Percentiles rank a stretch among this genome's conserved stretches.
Conservation (phyloP, 306 rosid species). For the Ochetophila trinervis region DNA sequence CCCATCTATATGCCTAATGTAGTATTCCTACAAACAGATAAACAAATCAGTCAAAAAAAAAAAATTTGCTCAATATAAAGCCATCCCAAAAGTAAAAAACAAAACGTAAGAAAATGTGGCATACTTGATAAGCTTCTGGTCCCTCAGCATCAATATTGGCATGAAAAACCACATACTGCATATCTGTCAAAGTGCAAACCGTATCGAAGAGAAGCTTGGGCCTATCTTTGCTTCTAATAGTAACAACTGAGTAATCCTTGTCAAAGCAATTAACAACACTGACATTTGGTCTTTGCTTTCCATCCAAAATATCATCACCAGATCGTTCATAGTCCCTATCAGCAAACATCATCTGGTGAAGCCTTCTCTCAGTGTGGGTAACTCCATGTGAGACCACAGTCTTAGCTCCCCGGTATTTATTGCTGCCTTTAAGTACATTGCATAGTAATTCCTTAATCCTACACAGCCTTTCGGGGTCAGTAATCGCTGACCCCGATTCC, state of each 20-base stretch:
- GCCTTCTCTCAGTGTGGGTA: constrained; percentile 84
- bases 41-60: constrained; percentile 25
- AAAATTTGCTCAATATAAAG: constrained; percentile 2
- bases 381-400: constrained; percentile 65
- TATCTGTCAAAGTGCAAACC: constrained; percentile 94
- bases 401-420: constrained; percentile 60
- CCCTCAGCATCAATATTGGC: constrained; percentile 84
- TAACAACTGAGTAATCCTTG: constrained; percentile 82
- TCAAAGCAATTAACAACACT: constrained; percentile 78
- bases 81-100: constrained; percentile 6
- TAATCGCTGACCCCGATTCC: constrained; percentile 53
- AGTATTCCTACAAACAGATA: constrained; percentile 67
- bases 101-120: constrained; percentile 7
- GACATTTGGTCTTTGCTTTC: constrained; percentile 75
- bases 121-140: constrained; percentile 88
- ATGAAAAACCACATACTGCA: constrained; percentile 92
- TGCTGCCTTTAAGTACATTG: constrained; percentile 88
- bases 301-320: constrained; percentile 42
- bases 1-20: constrained; percentile 84
- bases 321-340: constrained; percentile 80
- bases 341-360: constrained; percentile 98
- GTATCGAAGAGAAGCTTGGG: constrained; percentile 93
- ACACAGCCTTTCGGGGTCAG: constrained; percentile 64
- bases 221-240: constrained; percentile 71
- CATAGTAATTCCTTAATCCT: constrained; percentile 59